Conservation (phyloP, 257 asterid species). For the Capsicum baccatum region DNA sequence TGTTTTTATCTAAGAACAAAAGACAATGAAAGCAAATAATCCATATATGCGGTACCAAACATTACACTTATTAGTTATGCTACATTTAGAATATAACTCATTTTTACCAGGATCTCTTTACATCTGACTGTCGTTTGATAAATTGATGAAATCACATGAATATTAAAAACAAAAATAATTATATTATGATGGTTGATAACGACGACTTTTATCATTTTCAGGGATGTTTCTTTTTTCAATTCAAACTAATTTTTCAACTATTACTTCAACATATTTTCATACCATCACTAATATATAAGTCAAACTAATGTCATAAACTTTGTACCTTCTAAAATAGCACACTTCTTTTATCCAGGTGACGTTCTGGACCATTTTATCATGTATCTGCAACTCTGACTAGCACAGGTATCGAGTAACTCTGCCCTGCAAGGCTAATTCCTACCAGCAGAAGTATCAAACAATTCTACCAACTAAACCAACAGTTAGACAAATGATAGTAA, state of each 20-base stretch:
- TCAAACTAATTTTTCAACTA: not conserved
- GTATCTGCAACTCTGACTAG: not conserved
- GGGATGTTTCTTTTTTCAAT: not conserved
- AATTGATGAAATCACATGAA: not conserved
- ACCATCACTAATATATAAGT: not conserved
- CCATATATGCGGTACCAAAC: not conserved
- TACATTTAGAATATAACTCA: not conserved
- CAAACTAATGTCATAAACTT: not conserved
- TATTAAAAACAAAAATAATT: not conserved
- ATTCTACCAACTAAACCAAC: no score
- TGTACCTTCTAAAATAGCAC: not conserved
- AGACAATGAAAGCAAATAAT: not conserved
- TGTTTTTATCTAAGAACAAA: not conserved
- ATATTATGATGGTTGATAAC: not conserved
- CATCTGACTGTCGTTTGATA: conserved; percentile 1
- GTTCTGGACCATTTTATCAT: not conserved
- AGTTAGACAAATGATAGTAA: not conserved
- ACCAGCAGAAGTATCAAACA: not conserved
- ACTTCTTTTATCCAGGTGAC: not conserved
- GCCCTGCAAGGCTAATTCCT: not conserved
- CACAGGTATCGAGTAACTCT: not conserved
- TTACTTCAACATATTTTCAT: not conserved
- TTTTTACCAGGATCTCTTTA: not conserved
- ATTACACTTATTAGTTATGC: not conserved
- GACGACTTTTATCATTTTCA: not conserved